Conservation (phyloP, 2,329 filamentous ascomycete genomes). For the Alternaria brassicae region DNA sequence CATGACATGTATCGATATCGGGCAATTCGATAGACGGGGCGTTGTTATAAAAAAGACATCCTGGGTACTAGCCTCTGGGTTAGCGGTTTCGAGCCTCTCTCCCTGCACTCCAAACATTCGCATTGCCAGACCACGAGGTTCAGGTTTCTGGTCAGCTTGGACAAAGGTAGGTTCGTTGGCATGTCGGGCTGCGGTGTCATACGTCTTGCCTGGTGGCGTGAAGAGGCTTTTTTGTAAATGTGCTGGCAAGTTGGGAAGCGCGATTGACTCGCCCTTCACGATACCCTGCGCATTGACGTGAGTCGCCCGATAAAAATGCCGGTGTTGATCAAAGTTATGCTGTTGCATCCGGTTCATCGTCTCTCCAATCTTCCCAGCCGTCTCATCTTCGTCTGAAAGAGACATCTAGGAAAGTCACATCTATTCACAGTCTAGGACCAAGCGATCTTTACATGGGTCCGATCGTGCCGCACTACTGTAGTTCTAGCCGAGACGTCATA, state of each 20-base stretch:
- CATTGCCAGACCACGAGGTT: conserved; percentile 24
- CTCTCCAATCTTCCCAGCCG: conserved; percentile 43
- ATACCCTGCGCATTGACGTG: conserved; percentile 39
- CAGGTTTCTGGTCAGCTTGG: conserved; percentile 46
- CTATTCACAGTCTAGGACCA: not conserved
- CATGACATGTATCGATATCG: conserved; percentile 41
- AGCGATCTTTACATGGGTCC: not conserved
- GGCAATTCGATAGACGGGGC: conserved; percentile 42
- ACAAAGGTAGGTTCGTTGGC: conserved; percentile 48
- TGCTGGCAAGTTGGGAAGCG: conserved; percentile 27
- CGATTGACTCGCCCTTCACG: conserved; percentile 27
- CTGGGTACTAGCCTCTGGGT: conserved; percentile 25
- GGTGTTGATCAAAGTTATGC: conserved; percentile 52
- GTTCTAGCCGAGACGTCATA: conserved; percentile 12
- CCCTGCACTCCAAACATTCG: conserved; percentile 49
- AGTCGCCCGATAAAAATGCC: conserved; percentile 49
- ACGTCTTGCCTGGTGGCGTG: conserved; percentile 37
- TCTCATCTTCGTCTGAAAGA: conserved; percentile 40
- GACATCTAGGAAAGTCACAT: conserved; percentile 4
- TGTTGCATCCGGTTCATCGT: conserved; percentile 51
- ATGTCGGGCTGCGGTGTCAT: conserved; percentile 50
- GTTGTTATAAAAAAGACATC: conserved; percentile 47
- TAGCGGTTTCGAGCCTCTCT: conserved; percentile 25
- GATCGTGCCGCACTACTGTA: conserved; percentile 2
- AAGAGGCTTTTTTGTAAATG: conserved; percentile 51